Conservation (phyloP, 2,329 filamentous ascomycete genomes). For the Thielaviopsis musarum region DNA sequence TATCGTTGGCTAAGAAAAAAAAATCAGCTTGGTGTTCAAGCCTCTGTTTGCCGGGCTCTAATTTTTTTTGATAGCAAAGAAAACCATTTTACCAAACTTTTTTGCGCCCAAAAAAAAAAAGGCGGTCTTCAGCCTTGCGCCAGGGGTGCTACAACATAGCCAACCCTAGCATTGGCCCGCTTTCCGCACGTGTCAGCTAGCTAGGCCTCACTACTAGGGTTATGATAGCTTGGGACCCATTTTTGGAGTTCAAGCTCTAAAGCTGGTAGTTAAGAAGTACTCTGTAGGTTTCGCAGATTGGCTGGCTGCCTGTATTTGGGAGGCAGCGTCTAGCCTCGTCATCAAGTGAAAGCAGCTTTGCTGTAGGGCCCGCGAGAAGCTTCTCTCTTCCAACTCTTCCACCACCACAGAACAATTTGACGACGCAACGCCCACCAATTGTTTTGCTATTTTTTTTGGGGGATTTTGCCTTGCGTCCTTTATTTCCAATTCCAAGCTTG, state of each 20-base stretch:
- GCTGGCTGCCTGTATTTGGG: constrained; percentile 14
- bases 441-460: too few relatives aligned
- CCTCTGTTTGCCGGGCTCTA: background rate
- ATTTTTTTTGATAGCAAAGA: background rate
- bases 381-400: constrained; percentile 12
- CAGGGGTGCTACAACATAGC: too few relatives aligned
- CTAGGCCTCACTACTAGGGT: too few relatives aligned
- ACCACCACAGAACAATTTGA: too few relatives aligned
- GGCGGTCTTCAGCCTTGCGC: background rate
- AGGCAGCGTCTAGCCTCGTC: constrained; percentile 40
- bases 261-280: too few relatives aligned
- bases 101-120: background rate
- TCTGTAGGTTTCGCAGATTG: background rate
- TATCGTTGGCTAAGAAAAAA: background rate
- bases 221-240: too few relatives aligned
- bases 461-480: too few relatives aligned
- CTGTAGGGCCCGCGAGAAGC: too few relatives aligned
- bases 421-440: too few relatives aligned
- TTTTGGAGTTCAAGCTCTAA: background rate
- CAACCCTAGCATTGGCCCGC: background rate
- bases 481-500: background rate
- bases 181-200: too few relatives aligned
- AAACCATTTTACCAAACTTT: background rate
- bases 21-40: background rate
- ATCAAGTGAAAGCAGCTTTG: too few relatives aligned